phyloP scores from a whole-genome alignment of 331 rosid genomes.

The Pyrus hybrid region DNA sequence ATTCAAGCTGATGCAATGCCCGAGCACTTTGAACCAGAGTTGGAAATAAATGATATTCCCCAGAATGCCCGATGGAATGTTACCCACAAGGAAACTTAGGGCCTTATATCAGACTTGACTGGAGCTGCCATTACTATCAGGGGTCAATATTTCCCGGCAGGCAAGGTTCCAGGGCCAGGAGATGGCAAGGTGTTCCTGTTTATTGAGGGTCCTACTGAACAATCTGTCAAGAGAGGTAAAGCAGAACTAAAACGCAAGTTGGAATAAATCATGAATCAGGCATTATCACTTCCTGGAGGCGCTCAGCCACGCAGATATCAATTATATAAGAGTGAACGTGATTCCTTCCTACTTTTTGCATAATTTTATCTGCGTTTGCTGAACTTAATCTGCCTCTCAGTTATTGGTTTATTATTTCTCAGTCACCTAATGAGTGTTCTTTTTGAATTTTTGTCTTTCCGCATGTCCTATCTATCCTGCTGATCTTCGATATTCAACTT shows the following conservation, averaged over 20 bases:
- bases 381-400: not conserved
- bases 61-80: slow-evolving; percentile 97
- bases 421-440: not conserved
- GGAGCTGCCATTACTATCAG: slow-evolving; percentile 95
- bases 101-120: slow-evolving; percentile 84
- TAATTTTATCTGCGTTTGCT: not conserved
- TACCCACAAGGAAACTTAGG: slow-evolving; percentile 89
- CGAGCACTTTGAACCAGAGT: slow-evolving; percentile 81
- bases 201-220: slow-evolving; percentile 24
- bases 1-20: slow-evolving; percentile 76
- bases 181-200: slow-evolving; percentile 83
- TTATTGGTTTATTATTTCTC: not conserved
- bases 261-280: slow-evolving; percentile 83
- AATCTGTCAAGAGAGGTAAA: slow-evolving; percentile 84
- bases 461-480: too few relatives aligned
- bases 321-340: slow-evolving; percentile 41
- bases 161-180: slow-evolving; percentile 70
- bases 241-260: slow-evolving; percentile 73
- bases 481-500: too few relatives aligned
- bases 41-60: slow-evolving; percentile 87
- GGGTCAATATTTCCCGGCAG: slow-evolving; percentile 81
- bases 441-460: not conserved
- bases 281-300: slow-evolving; percentile 81
- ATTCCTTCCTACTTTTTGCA: not conserved
- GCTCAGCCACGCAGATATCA: slow-evolving; percentile 86